Base-by-base conservation (phyloP, 371 early-diverging fungal species). In the Mucor circinelloides region DNA sequence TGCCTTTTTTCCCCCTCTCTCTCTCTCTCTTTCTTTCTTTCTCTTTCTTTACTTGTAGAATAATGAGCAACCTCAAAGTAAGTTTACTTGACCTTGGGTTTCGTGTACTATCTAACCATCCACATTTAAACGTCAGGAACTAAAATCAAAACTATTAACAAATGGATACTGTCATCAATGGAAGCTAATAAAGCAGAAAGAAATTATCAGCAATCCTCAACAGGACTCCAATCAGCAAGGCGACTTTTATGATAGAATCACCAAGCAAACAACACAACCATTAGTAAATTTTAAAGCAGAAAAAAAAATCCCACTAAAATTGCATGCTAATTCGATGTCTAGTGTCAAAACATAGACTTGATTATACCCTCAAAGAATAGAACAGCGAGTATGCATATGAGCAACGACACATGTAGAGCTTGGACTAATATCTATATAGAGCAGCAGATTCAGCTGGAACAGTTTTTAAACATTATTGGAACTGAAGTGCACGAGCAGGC, bases 311-410 rank as follows among this genome's bases (percentile, higher is more conserved):
- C 6, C 25, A 2, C 52, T 23, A 12, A 40, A 23, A 52, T 27
- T 6, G 23, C 21, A 25, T 27, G 15, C 52, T 52, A 52, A 52
- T 52, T 52, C 27, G 15, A 9, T 44, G n/a, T 10, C 60, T 60
- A 81, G 82, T 77, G 79, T 64, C 82, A 81, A 67, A 75, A 73
- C 36, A 66, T 75, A 40, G 82, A 81, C 28, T 50, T 81, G 30
- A 72, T 81, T 58, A 54, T 79, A 40, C 74, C 79, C 31, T 34
- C 63, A 19, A 70, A 66, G 60, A 56, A 48, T 17, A 57, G 76
- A 60, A 70, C 63, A 56, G 56, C 54, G 50, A 65, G 76, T 73
- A 75, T 40, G 40, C 1, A 17, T 6, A 15, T 5, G 17, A 40
- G 40, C 40, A 40, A 40, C 17, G 40, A 5, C 40, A 40, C 40